These are phyloP conservation scores for Cutaneotrichosporon curvatum DNA, from an alignment of 1,284 basidiomycete species.

Conservation along the genomic window DNA sequence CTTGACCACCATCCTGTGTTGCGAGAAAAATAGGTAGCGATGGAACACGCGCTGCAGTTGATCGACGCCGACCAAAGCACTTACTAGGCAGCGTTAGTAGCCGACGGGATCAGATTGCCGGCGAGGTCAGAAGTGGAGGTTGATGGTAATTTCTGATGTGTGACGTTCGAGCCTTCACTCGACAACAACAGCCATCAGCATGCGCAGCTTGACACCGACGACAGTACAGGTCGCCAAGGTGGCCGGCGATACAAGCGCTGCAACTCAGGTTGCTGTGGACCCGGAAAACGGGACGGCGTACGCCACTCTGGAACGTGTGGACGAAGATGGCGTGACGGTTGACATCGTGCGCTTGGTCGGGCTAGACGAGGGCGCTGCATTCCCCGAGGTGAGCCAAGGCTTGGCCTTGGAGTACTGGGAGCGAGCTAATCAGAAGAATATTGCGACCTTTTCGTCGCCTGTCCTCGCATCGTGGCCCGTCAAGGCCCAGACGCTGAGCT, in stretches of 20 bases:
- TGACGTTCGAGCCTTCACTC: too few relatives aligned
- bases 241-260: neutral
- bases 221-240: constrained; percentile 13
- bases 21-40: neutral
- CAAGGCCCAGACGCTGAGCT: constrained; percentile 53
- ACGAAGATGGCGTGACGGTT: constrained; percentile 56
- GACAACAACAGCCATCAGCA: constrained; percentile 6
- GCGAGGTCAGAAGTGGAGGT: neutral
- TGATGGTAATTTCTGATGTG: neutral
- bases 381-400: constrained; percentile 23
- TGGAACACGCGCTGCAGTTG: too few relatives aligned
- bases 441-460: constrained; percentile 30
- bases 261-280: constrained; percentile 49
- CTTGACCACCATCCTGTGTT: constrained; percentile 1
- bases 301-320: constrained; percentile 52
- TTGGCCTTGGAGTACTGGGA: neutral
- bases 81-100: too few relatives aligned
- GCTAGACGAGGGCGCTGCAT: constrained; percentile 13
- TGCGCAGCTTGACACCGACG: constrained; percentile 29
- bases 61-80: too few relatives aligned
- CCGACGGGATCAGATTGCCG: neutral
- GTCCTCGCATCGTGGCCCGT: constrained; percentile 30
- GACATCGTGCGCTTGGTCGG: constrained; percentile 54
- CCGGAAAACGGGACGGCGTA: constrained; percentile 60
- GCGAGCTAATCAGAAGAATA: constrained; percentile 13